phyloP scores from a whole-genome alignment of 1,284 basidiomycete genomes.

The Cryptococcus amylolentus region DNA sequence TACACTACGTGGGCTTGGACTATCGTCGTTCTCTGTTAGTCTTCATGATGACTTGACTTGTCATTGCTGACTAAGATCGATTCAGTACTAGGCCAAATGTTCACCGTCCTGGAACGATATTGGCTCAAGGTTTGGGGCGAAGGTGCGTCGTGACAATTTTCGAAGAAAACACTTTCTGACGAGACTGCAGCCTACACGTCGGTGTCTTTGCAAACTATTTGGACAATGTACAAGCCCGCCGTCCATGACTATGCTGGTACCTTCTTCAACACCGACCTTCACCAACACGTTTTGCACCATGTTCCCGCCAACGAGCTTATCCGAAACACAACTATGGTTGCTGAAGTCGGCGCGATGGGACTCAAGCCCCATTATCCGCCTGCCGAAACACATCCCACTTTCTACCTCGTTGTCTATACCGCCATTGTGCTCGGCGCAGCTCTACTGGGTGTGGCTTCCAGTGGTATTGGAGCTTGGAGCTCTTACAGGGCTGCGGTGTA shows the following conservation, averaged over 20 bases:
- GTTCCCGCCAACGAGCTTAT: background rate
- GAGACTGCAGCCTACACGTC: conserved; percentile 28
- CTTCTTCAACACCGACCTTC: conserved; percentile 17
- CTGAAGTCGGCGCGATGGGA: background rate
- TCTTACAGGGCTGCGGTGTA: conserved; percentile 61
- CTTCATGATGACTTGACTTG: background rate
- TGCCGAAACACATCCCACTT: conserved; percentile 45
- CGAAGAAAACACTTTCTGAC: background rate
- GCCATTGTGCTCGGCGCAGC: conserved; percentile 33
- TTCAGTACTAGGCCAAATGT: conserved; percentile 53
- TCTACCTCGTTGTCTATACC: conserved; percentile 51
- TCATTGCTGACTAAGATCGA: background rate
- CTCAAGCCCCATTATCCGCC: conserved; percentile 37
- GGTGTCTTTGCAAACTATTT: conserved; percentile 10
- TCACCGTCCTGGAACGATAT: conserved; percentile 52
- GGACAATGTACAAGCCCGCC: conserved; percentile 18
- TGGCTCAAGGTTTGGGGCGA: conserved; percentile 67
- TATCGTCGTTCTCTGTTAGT: conserved; percentile 34
- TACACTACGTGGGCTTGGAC: conserved; percentile 42
- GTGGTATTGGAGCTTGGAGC: conserved; percentile 41
- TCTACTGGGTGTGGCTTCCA: conserved; percentile 38
- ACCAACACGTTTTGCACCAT: conserved; percentile 32
- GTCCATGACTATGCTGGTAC: conserved; percentile 9
- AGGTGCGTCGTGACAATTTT: conserved; percentile 18
- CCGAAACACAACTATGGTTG: background rate